Conservation (phyloP, 2,329 filamentous ascomycete species). For the Huntiella savannae region DNA sequence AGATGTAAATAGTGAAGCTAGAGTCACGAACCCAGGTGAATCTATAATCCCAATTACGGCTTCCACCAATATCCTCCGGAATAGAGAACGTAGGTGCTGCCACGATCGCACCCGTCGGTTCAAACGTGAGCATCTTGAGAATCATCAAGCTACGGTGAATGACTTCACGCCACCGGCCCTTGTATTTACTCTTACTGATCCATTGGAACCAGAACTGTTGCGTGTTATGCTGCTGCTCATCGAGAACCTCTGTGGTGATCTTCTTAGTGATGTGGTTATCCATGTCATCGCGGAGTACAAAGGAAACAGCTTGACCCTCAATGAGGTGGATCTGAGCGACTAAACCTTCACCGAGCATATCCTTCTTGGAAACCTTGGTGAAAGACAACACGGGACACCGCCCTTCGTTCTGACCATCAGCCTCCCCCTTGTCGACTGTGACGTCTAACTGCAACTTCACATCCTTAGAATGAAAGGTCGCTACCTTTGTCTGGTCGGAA, state of each 20-base stretch:
- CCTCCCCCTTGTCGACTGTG: slow-evolving; percentile 40
- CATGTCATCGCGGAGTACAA: slow-evolving; percentile 46
- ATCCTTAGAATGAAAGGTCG: slow-evolving; percentile 40
- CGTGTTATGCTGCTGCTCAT: slow-evolving; percentile 47
- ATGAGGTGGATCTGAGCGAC: slow-evolving; percentile 37
- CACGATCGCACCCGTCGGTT: slow-evolving; percentile 60
- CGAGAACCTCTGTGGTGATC: slow-evolving; percentile 38
- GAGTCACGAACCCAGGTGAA: slow-evolving; percentile 63
- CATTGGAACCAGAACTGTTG: slow-evolving; percentile 56
- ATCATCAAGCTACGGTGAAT: slow-evolving; percentile 54
- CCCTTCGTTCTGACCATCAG: slow-evolving; percentile 18
- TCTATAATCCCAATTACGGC: slow-evolving; percentile 52
- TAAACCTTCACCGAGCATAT: slow-evolving; percentile 42
- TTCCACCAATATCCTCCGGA: slow-evolving; percentile 53
- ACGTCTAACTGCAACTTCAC: slow-evolving; percentile 48
- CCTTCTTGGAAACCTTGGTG: slow-evolving; percentile 29
- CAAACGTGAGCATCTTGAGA: slow-evolving; percentile 58
- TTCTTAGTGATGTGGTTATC: slow-evolving; percentile 35
- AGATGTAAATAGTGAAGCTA: slow-evolving; percentile 60
- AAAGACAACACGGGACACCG: slow-evolving; percentile 36
- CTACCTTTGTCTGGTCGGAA: slow-evolving; percentile 33
- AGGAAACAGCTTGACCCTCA: slow-evolving; percentile 51
- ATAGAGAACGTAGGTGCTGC: slow-evolving; percentile 62
- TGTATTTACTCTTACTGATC: slow-evolving; percentile 51
- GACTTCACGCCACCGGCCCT: slow-evolving; percentile 53